Evolutionary conservation across 2,329 filamentous ascomycete genomes (phyloP).

Genomic region (Fusarium sp.): DNA sequence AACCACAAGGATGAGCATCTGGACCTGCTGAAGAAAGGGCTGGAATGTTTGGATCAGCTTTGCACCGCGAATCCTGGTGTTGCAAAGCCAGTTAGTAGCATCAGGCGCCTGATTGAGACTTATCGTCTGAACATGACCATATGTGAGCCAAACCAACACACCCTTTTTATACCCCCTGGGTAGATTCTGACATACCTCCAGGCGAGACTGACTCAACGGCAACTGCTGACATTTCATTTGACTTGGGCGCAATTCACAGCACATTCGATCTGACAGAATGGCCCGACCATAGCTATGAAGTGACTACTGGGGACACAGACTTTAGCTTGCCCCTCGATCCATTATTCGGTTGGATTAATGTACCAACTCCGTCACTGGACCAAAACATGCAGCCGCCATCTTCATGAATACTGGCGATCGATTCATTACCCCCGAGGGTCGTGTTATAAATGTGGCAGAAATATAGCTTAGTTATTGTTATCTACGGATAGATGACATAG

Average conservation of each 20-base stretch:
- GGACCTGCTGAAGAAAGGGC: background rate
- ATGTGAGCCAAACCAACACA: background rate
- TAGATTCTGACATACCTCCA: background rate
- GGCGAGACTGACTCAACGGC: background rate
- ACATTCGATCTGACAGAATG: background rate
- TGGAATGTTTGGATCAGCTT: conserved; percentile 12
- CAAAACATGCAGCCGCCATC: rapidly evolving
- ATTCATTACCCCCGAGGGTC: too few relatives aligned
- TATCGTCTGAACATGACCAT: background rate
- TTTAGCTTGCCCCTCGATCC: conserved; percentile 7
- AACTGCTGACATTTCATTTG: rapidly evolving
- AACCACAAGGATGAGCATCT: background rate
- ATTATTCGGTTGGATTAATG: conserved; percentile 20
- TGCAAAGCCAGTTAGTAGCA: conserved; percentile 2
- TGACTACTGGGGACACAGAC: background rate
- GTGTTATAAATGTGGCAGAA: too few relatives aligned
- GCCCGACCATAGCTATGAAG: background rate
- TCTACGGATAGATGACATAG: too few relatives aligned
- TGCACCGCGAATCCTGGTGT: conserved; percentile 12
- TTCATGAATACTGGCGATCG: too few relatives aligned
- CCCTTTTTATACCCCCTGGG: rapidly evolving
- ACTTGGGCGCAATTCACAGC: background rate
- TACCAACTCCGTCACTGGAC: background rate
- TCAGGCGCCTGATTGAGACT: background rate
- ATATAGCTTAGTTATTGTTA: too few relatives aligned